These are phyloP conservation scores for Epichloe brachyelytri DNA, from an alignment of 2,329 filamentous ascomycete genomes.

Conservation along the genomic window DNA sequence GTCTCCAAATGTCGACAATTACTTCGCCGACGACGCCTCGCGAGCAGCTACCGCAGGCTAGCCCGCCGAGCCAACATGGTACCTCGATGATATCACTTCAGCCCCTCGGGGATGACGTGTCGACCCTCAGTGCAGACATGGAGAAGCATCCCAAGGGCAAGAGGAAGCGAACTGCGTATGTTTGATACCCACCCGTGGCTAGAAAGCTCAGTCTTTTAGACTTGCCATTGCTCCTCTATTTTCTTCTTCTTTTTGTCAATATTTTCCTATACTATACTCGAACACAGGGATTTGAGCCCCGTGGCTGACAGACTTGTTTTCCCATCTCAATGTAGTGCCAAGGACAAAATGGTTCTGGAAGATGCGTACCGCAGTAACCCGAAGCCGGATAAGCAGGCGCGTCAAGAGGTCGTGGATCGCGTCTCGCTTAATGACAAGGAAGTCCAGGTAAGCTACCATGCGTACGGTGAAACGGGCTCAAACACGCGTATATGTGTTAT, in stretches of 20 bases:
- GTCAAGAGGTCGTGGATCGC: conserved; percentile 69
- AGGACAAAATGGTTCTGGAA: conserved; percentile 83
- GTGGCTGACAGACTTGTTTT: conserved; percentile 8
- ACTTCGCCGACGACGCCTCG: conserved; percentile 9
- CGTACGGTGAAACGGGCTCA: neutral
- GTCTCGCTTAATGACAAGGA: conserved; percentile 90
- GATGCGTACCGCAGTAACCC: conserved; percentile 72
- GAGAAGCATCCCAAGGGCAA: conserved; percentile 44
- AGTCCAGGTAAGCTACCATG: conserved; percentile 59
- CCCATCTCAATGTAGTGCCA: conserved; percentile 42
- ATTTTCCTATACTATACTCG: neutral
- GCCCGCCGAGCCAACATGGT: conserved; percentile 14
- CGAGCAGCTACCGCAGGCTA: conserved; percentile 12
- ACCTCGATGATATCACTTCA: conserved; percentile 9
- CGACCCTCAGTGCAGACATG: conserved; percentile 8
- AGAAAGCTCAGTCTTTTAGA: no score
- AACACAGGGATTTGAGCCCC: neutral
- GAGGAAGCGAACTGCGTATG: conserved; percentile 52
- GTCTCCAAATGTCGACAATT: conserved; percentile 14
- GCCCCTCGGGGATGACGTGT: conserved; percentile 2
- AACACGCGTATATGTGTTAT: neutral
- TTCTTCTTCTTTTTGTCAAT: neutral
- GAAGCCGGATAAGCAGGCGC: conserved; percentile 83
- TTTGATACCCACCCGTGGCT: conserved; percentile 7
- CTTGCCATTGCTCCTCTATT: neutral